Evolutionary conservation across 768 basidiomycete genomes (phyloP), one percentile per base, ranked within the genome.

Genomic region (Tylopilus felleus): DNA sequence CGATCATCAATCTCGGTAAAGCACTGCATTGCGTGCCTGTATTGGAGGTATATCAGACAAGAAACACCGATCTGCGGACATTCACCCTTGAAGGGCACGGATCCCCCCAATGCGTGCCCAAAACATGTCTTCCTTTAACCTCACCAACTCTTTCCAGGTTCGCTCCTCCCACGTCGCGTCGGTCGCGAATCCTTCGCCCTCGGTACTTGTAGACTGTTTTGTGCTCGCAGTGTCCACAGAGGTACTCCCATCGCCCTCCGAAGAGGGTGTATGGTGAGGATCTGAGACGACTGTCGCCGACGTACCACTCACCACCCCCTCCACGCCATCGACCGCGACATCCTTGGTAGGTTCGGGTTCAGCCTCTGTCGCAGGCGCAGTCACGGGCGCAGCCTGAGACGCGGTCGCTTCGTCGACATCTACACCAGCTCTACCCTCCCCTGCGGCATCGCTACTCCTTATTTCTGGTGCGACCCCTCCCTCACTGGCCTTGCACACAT

Each of bases 121-220:
- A 67, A 89, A 93, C 88, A 93, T 88, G 40, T 88, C 85, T 67
- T 93, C 89, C 55, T 83, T 80, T 58, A 94, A 67, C 41, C 77
- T 77, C 17, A 83, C 76, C 19, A 94, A 66, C 71, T 91, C 88
- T 63, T 85, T 86, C 90, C 90, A 93, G 19, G 87, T 84, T 47
- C 84, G 77, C 66, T 93, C 91, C 68, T 93, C 91, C 91, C 92
- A 93, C 5, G 85, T 88, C 27, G 77, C 72, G 43, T 88, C 81
- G 14, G 83, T 80, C 25, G 89, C 76, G 55, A 80, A 89, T 27
- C 73, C 71, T 44, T 77, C 75, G 3, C 57, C 65, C 17, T 71
- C 70, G 5, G 47, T 54, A 17, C 44, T 57, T 25, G 68, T 66
- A 0, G 60, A 64, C 1, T 35, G 59, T 41, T 71, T 68, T 8